Evolutionary conservation across 108 stramenopile genomes (phyloP).

Genomic region (Stephanodiscus minutulus): DNA sequence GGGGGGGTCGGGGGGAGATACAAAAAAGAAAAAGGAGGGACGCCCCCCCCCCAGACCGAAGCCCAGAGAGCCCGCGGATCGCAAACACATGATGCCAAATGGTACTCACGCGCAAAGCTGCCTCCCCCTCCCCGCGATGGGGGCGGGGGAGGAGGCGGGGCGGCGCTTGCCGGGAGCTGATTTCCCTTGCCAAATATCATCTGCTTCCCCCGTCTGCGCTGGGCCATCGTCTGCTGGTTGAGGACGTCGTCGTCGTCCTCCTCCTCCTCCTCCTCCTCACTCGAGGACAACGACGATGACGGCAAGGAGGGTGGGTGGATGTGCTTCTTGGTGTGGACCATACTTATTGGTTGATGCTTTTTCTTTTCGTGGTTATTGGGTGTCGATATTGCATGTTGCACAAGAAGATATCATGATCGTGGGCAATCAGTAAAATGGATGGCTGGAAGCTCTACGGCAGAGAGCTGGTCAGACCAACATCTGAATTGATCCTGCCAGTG

Average conservation of each 20-base stretch:
- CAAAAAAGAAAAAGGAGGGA: not conserved
- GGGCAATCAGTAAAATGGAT: too few species aligned
- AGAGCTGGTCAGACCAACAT: too few species aligned
- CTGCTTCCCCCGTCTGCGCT: constrained; percentile 44
- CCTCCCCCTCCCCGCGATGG: constrained; percentile 61
- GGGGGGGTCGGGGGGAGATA: too few species aligned
- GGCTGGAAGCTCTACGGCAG: too few species aligned
- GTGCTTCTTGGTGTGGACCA: constrained; percentile 54
- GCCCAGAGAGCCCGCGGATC: too few species aligned
- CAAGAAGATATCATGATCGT: too few species aligned
- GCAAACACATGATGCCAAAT: too few species aligned
- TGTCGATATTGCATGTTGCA: too few species aligned
- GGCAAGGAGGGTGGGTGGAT: constrained; percentile 43
- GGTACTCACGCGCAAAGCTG: constrained; percentile 55
- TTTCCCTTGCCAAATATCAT: constrained; percentile 42
- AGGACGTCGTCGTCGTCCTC: constrained; percentile 29
- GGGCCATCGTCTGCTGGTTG: constrained; percentile 3
- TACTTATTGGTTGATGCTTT: too few species aligned
- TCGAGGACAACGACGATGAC: constrained; percentile 27
- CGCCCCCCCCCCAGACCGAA: too few species aligned
- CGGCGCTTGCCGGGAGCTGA: constrained; percentile 32
- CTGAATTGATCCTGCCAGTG: too few species aligned
- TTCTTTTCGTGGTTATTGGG: too few species aligned
- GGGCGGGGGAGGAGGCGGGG: not conserved
- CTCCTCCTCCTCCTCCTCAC: constrained; percentile 13